Evolutionary conservation across 495 filamentous ascomycete genomes (phyloP), one percentile per base, ranked within the genome.

Genomic region (Podospora tetraspora): DNA sequence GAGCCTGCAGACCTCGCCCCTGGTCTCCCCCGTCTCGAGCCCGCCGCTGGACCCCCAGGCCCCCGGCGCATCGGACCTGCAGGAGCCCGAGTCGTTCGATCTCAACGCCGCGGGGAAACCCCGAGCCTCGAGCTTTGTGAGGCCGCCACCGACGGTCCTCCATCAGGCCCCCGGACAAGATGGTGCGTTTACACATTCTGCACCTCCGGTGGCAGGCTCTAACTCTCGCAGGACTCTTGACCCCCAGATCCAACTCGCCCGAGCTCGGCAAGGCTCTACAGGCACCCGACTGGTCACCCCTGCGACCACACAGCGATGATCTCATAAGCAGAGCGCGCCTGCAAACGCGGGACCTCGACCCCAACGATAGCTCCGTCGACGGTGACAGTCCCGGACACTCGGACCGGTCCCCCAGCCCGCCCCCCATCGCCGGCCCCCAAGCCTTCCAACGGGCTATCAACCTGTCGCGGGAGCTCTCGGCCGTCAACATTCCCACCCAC

Each of bases 1-100:
- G 72, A 92, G 90, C 61, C 78, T 97, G 74, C 96, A 97, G 79
- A 99, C 95, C 9, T 97, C 94, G 13, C 96, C 95, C 27, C 80
- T 97, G 58, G 90, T 96, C 52, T 97, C 93, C 56, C 95, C 95
- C 12, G 90, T 88, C 27, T 84, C 87, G 12, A 97, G 93, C 71
- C 95, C 95, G 12, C 84, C 87, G 64, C 77, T 88, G n/a, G 78
- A 79, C 57, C 82, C 87, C 19, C 86, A 90, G 63, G 82, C 85
- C 62, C 75, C 86, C 30, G 76, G 82, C 11, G 75, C 84, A 11
- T 81, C 79, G 4, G 74, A 67, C 2, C 82, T 97, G 10, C 87
- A 90, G 69, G 95, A 98, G 75, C 92, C 91, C 5, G 94, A 97
- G 29, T 91, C 86, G 34, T 77, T 97, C 25, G 91, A 97, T 74